A percentile compares a stretch with the other conserved stretches of the same genome.
Conservation (phyloP, 1,284 basidiomycete genomes). For the Ganoderma resinaceum region DNA sequence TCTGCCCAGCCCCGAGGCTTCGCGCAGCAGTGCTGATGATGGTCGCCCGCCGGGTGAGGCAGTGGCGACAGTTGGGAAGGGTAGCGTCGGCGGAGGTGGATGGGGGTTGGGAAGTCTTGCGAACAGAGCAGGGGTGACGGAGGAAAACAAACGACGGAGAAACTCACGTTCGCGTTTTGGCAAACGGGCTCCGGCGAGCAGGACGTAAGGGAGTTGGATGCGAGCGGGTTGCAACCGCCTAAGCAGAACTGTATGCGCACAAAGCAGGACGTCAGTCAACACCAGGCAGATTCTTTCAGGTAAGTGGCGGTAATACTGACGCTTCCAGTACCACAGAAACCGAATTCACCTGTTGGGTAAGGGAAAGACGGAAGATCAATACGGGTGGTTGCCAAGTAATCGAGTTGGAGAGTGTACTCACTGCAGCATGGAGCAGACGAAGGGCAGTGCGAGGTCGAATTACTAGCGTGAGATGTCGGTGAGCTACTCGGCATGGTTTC, state of each 20-base stretch:
- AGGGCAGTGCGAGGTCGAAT: conserved; percentile 60
- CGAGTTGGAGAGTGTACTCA: conserved; percentile 37
- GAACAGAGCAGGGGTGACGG: not conserved
- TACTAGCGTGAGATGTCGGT: conserved; percentile 46
- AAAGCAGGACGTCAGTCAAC: not conserved
- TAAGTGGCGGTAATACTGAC: conserved; percentile 41
- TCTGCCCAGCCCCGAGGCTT: not conserved
- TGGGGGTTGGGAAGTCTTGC: not conserved
- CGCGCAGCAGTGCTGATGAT: not conserved
- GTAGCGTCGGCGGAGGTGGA: not conserved
- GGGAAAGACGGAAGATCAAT: conserved; percentile 5
- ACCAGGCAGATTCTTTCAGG: not conserved
- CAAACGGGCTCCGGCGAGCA: conserved; percentile 81
- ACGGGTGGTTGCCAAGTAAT: conserved; percentile 2
- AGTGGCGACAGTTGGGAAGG: not conserved
- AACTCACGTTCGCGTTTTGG: conserved; percentile 61
- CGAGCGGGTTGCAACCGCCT: conserved; percentile 83
- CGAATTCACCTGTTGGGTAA: conserved; percentile 64
- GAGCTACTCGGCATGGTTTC: not conserved
- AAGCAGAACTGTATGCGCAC: conserved; percentile 65
- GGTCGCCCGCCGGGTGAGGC: not conserved
- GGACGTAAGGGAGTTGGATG: conserved; percentile 66
- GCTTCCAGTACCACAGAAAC: conserved; percentile 70
- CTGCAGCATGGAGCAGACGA: conserved; percentile 71
- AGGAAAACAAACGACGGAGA: not conserved